Conservation (phyloP, 208 protist species). For the Leishmania arabica region DNA sequence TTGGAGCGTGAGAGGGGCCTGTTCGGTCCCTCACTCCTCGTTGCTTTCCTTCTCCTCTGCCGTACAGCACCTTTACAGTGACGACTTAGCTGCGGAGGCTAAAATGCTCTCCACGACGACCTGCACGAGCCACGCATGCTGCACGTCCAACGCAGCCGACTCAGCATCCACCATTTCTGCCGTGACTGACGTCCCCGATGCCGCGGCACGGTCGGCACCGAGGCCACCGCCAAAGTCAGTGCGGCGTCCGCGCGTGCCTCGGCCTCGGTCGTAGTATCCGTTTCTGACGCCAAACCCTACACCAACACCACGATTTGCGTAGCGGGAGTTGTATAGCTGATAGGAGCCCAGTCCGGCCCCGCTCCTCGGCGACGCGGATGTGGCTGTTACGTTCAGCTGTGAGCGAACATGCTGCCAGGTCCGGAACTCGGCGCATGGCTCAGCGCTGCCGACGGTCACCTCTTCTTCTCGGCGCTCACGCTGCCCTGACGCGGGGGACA, state of each 20-base stretch:
- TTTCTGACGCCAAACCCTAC: not conserved
- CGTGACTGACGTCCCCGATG: constrained; percentile 7
- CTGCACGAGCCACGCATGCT: constrained; percentile 37
- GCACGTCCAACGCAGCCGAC: constrained; percentile 21
- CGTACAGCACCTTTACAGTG: not conserved
- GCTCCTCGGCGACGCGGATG: not conserved
- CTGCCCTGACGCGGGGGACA: not conserved
- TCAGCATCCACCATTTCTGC: constrained; percentile 18
- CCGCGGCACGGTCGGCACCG: not conserved
- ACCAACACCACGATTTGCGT: constrained; percentile 10
- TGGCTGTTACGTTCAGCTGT: constrained; percentile 23
- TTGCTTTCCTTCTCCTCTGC: not conserved
- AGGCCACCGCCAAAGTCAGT: constrained; percentile 8
- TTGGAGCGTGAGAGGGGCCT: not conserved
- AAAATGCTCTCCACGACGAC: constrained; percentile 29
- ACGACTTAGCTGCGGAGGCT: constrained; percentile 7
- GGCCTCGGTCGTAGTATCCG: constrained; percentile 21
- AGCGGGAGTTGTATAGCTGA: constrained; percentile 16
- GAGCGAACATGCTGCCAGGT: constrained; percentile 27
- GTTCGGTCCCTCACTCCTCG: not conserved
- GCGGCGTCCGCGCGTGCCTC: constrained; percentile 6
- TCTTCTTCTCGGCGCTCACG: constrained; percentile 14
- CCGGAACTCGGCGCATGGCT: constrained; percentile 22
- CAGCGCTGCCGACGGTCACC: constrained; percentile 7
- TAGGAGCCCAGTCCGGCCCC: constrained; percentile 10